Base-by-base conservation (phyloP, 2,329 filamentous ascomycete genomes). In the Aspergillus sp. region DNA sequence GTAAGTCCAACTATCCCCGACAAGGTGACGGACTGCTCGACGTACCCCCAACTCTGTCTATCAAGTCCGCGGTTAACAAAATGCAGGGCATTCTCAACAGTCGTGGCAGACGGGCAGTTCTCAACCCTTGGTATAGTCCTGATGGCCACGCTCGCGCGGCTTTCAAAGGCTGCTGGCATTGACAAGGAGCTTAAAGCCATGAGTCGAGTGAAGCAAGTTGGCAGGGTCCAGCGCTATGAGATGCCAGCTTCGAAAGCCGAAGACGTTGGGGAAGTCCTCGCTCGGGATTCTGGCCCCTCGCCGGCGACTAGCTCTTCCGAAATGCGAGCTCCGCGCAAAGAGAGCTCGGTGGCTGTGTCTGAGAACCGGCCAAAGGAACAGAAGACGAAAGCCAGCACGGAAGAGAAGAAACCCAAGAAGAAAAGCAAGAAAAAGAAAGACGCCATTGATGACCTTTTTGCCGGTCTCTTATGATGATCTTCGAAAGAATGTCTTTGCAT, bases 391-490 rank as follows among this genome's bases (percentile, higher is more conserved):
- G 34, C 53, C 16, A 36, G 56, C n/a, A 58, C 53, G n/a, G 45
- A 48, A 20, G 16, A 29, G 5, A 57, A 53, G 23, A 47, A 46
- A 43, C 31, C 50, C 25, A 69, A 64, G 43, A 61, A 81, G 69
- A 84, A 81, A 61, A 81, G 78, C 62, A 80, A 78, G 55, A 80
- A 75, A 58, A 81, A 76, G 34, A 76, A 76, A 5, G 84, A 91
- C 65, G 87, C 83, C 40, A 88, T 93, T 50, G 88, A 91, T 56
- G 85, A 86, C 64, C 71, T 93, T 20, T 94, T 94, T 64, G 80
- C 78, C 48, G 81, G 81, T 9, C 69, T 89, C 9, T 61, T 82
- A 25, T 71, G 53, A 44, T 52, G 13, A 20, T 19, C 11, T 43
- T 42, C 10, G 40, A 38, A 38, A 38, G 34, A 38, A 29, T 29